These are phyloP conservation scores for Boletus fagicola DNA, from an alignment of 768 basidiomycete species.

Conservation along the genomic window DNA sequence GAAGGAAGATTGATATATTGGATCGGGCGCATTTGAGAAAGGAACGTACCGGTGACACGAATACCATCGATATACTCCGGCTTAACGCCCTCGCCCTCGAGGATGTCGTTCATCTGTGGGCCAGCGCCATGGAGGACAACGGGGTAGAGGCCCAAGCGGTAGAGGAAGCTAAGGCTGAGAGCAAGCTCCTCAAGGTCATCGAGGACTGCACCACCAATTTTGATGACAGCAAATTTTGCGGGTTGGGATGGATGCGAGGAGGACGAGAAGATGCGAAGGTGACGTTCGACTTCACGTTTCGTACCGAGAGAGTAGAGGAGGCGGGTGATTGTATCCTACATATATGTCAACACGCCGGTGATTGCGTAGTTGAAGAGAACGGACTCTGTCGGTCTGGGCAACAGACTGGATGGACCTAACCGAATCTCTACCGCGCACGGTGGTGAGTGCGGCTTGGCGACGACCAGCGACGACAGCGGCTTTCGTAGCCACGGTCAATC, in stretches of 20 bases:
- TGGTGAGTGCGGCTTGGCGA: conserved; percentile 41
- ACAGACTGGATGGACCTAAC: conserved; percentile 54
- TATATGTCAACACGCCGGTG: neutral
- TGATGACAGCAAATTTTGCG: conserved; percentile 96
- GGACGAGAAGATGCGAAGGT: conserved; percentile 97
- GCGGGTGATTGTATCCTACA: conserved; percentile 93
- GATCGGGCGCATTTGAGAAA: neutral
- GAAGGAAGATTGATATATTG: neutral
- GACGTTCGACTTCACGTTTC: conserved; percentile 96
- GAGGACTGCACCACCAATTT: conserved; percentile 95
- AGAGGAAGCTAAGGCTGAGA: conserved; percentile 92
- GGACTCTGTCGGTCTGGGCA: conserved; percentile 73
- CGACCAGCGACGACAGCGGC: conserved; percentile 46
- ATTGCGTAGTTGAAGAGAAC: conserved; percentile 22
- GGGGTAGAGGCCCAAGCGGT: conserved; percentile 96
- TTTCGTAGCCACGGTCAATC: conserved; percentile 40
- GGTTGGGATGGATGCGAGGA: conserved; percentile 85
- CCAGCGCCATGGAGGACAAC: conserved; percentile 96
- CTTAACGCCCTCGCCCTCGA: conserved; percentile 88
- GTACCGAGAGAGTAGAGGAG: conserved; percentile 96
- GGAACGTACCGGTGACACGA: conserved; percentile 79
- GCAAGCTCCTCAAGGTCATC: conserved; percentile 92
- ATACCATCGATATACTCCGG: conserved; percentile 99
- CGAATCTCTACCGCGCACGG: conserved; percentile 38
- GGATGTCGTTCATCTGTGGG: conserved; percentile 91